phyloP scores from a whole-genome alignment of 129 eudicot genomes.

The Erigeron canadensis region DNA sequence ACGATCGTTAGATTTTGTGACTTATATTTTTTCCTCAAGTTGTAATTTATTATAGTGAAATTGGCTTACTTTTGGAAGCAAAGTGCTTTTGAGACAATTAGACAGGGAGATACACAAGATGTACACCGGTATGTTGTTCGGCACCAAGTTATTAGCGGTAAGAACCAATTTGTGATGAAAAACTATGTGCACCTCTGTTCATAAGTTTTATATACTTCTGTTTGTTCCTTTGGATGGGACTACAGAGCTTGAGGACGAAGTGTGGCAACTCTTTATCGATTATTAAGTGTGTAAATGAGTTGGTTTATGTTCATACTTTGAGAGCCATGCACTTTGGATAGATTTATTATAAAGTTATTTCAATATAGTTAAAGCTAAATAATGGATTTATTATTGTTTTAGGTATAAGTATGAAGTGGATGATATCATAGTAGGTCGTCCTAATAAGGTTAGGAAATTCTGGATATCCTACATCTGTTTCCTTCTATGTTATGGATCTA shows the following conservation, averaged over 20 bases:
- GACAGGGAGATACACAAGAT: too few species aligned
- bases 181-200: background rate
- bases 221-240: constrained; percentile 44
- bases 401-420: constrained; percentile 97
- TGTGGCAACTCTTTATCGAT: constrained; percentile 85
- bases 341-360: background rate
- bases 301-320: constrained; percentile 73
- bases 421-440: constrained; percentile 90
- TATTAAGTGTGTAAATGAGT: constrained; percentile 83
- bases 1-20: too few species aligned
- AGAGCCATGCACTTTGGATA: constrained; percentile 63
- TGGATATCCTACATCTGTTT: background rate
- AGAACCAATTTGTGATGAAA: too few species aligned
- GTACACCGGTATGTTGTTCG: too few species aligned
- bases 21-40: too few species aligned
- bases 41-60: too few species aligned
- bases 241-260: constrained; percentile 62
- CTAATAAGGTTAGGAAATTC: constrained; percentile 54
- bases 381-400: constrained; percentile 17
- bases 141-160: too few species aligned
- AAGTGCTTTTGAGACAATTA: too few species aligned
- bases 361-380: constrained; percentile 13
- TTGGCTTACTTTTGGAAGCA: too few species aligned
- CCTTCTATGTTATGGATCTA: background rate
- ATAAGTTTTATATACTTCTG: background rate